Base-by-base conservation (phyloP, 306 rosid species). In the Carpinus fangiana region DNA sequence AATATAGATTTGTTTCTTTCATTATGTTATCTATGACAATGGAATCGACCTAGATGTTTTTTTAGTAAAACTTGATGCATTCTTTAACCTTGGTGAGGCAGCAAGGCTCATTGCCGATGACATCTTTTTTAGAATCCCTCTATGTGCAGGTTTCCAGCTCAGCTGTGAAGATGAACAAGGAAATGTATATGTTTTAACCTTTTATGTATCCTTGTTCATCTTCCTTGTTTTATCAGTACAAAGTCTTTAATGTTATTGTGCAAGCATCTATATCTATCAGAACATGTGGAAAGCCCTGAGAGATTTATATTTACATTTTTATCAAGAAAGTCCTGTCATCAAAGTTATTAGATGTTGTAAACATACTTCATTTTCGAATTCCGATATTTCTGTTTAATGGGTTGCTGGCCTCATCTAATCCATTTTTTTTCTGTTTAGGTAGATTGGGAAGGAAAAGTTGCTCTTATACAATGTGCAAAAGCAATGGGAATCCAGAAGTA, bases 391-490 rank as follows among this genome's bases (percentile, higher is more conserved):
- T 61, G 12, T 78, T 4, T 12, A 53, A 16, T 46, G 62, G 72
- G 7, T 56, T 76, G 77, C 75, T 52, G 57, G 70, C 78, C 76
- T 72, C 73, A 71, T 84, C 85, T 80, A 23, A 85, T 80, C 74
- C 20, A 2, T 56, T 53, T 73, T 72, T 74, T 62, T 80, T 88
- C 73, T 81, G 52, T 87, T 80, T 88, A 90, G 98, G 98, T 94
- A 73, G 99, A 95, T 73, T 93, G 99, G 98, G 96, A 93, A 90
- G 99, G 99, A 51, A 95, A 95, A 83, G 99, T 95, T 70, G 98
- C 96, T 81, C 98, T 95, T 2, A 91, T 93, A 74, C 99, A 95
- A 81, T 91, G 97, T 73, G 98, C 98, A 3, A 95, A 91, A 74
- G 98, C 98, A n/a, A 95, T 95, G 98, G 92, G 96, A 52, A 93